Base-by-base conservation (phyloP, 768 basidiomycete genomes). In the Tremella mesenterica region DNA sequence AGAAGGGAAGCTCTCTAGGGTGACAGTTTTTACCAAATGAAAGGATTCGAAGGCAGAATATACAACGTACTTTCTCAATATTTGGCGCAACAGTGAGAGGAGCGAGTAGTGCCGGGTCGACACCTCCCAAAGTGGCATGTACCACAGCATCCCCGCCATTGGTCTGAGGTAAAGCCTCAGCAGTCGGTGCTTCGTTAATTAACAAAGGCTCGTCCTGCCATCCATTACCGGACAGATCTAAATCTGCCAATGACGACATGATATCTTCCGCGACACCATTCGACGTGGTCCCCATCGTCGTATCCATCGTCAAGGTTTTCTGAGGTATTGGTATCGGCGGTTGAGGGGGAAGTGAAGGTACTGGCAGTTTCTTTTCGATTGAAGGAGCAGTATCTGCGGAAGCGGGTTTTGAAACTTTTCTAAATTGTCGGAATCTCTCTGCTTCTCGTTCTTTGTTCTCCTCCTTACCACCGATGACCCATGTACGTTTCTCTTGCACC, bases 381-480 rank as follows among this genome's bases (percentile, higher is more conserved):
- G 50, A 26, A 33, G 16, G 72, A 59, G 48, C 68, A 68, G 29
- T 52, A 45, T 74, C 27, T 73, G 74, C 63, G 0, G 61, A 64
- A 23, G 38, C 23, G 4, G 38, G 38, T 23, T n/a, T 41, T n/a
- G n/a, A 18, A 14, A 58, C 59, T 33, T 81, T 82, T 25, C 71
- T 63, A 60, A 75, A 75, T 26, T 61, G 71, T 65, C 75, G 69
- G 79, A 79, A 73, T 76, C 75, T 81, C 29, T 80, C 77, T 3
- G 79, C 73, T 48, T 84, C 83, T 50, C 85, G 79, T 33, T 92
- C 89, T 52, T 86, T 71, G 64, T 91, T 95, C 36, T 85, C 83
- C 58, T 90, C 88, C 73, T 87, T 91, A n/a, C 89, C 89, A 4
- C 92, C 91, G 60, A 91, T 86, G 51, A 91, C 77, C 93, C 93